These are phyloP conservation scores for Coleophoma eucalyptorum DNA, from an alignment of 2,329 filamentous ascomycete genomes.

Conservation along the genomic window DNA sequence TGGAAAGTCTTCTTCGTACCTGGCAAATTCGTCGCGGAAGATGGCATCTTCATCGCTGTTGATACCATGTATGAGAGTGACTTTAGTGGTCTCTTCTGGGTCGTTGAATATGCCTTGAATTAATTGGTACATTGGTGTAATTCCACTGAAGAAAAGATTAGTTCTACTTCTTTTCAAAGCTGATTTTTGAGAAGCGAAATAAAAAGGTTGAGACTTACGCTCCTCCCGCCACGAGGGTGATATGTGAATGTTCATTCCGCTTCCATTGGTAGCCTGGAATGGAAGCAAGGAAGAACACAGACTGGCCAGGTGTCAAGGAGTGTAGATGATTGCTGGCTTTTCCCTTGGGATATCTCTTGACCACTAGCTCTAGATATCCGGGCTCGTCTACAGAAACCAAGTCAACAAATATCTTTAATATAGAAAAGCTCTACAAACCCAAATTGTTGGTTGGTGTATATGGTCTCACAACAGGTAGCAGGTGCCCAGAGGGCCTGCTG, in stretches of 20 bases:
- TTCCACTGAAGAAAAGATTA: constrained; percentile 37
- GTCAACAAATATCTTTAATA: not conserved
- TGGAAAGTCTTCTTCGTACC: constrained; percentile 43
- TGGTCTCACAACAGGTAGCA: constrained; percentile 57
- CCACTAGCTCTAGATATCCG: constrained; percentile 58
- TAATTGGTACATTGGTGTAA: constrained; percentile 68
- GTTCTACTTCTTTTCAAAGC: not conserved
- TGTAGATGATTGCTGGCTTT: constrained; percentile 64
- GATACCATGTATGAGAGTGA: constrained; percentile 64
- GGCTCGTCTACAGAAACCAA: constrained; percentile 38
- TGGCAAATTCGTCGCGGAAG: constrained; percentile 50
- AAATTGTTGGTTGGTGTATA: constrained; percentile 56
- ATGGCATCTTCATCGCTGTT: constrained; percentile 62
- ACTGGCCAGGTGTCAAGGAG: constrained; percentile 57
- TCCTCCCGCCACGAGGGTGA: constrained; percentile 68
- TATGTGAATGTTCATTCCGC: constrained; percentile 37
- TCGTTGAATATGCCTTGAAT: constrained; percentile 58
- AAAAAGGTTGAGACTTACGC: constrained; percentile 21
- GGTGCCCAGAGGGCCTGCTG: constrained; percentile 52
- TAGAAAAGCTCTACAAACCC: constrained; percentile 1
- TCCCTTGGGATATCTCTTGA: constrained; percentile 66
- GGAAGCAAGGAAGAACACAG: constrained; percentile 51
- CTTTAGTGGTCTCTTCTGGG: constrained; percentile 55
- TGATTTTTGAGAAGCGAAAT: not conserved
- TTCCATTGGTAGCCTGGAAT: constrained; percentile 53